Evolutionary conservation across 345 rosid species (phyloP), one percentile per base, ranked within the genome.

Genomic region (Populus tremula): DNA sequence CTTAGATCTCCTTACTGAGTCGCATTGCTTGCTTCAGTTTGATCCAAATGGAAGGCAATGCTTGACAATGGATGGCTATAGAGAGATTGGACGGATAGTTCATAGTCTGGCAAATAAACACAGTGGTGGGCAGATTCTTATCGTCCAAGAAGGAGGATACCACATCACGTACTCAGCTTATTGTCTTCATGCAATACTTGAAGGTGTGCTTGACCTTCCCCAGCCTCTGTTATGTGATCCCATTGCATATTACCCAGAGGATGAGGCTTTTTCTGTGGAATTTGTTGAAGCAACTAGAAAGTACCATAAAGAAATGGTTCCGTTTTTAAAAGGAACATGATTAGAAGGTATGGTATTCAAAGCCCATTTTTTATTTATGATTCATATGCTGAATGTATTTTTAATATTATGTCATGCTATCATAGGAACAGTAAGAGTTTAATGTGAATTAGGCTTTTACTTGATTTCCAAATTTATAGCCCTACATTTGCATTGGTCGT

Each of bases 61-160:
- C 89, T 81, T 93, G 81, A 95, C 95, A 25, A 89, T 92, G 98
- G 87, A 74, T 67, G 97, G 99, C 12, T 95, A 93, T 79, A 85
- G 92, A 72, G 82, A 80, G 53, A 91, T 93, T 25, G 97, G 96
- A 56, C 79, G 76, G 83, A 86, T 82, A 23, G 80, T 90, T 66
- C 87, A 79, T 8, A 33, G 21, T 59, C 74, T 90, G 61, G 89
- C 94, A 16, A 86, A 91, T 62, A 84, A 74, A 73, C 87, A 89
- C 78, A 80, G 87, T 64, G 77, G 80, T 16, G 96, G 97, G 47
- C 86, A 88, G 63, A 79, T 93, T 78, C 94, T 95, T 56, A 83
- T 95, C 68, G 98, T 93, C 70, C 98, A 91, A 85, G 98, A 90
- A 90, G 98, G 99, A 2, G 98, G 97, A 63, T 93, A 95, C 83